Conservation (phyloP, 345 rosid species). For the Citrus hindsii region DNA sequence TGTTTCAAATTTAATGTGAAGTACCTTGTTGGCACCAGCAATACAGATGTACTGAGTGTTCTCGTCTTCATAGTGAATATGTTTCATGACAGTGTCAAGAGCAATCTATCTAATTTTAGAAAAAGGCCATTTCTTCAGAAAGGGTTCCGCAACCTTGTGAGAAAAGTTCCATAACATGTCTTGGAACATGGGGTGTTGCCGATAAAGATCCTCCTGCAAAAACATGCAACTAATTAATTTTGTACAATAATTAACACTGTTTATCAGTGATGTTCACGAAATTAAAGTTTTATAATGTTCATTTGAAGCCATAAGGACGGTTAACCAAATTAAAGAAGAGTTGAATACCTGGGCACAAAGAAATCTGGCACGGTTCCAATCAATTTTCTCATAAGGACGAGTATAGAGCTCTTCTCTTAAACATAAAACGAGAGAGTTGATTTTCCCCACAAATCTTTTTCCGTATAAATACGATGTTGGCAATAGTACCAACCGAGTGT, state of each 20-base stretch:
- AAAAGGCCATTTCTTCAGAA: slow-evolving; percentile 48
- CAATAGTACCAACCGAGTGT: slow-evolving; percentile 45
- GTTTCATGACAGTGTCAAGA: slow-evolving; percentile 39
- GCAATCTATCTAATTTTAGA: slow-evolving; percentile 45
- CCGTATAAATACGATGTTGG: slow-evolving; percentile 62
- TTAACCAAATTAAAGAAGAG: no score
- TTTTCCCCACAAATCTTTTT: slow-evolving; percentile 48
- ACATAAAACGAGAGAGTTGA: slow-evolving; percentile 34
- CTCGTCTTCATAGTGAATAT: slow-evolving; percentile 57
- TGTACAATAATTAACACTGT: no score
- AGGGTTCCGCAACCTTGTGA: slow-evolving; percentile 40
- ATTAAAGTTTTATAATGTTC: no score
- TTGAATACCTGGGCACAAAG: neutral
- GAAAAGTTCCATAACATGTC: slow-evolving; percentile 50
- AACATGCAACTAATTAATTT: no score
- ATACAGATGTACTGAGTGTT: slow-evolving; percentile 41
- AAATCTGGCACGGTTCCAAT: slow-evolving; percentile 23
- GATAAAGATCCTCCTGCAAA: slow-evolving; percentile 50
- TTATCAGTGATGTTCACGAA: no score
- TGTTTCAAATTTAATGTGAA: slow-evolving; percentile 9
- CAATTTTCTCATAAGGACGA: slow-evolving; percentile 38
- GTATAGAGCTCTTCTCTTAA: slow-evolving; percentile 44
- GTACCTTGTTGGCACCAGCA: slow-evolving; percentile 55
- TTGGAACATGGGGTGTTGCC: slow-evolving; percentile 45
- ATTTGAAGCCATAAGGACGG: no score